These are phyloP conservation scores for Fusarium sp. DNA, from an alignment of 2,329 filamentous ascomycete species.

Conservation along the genomic window DNA sequence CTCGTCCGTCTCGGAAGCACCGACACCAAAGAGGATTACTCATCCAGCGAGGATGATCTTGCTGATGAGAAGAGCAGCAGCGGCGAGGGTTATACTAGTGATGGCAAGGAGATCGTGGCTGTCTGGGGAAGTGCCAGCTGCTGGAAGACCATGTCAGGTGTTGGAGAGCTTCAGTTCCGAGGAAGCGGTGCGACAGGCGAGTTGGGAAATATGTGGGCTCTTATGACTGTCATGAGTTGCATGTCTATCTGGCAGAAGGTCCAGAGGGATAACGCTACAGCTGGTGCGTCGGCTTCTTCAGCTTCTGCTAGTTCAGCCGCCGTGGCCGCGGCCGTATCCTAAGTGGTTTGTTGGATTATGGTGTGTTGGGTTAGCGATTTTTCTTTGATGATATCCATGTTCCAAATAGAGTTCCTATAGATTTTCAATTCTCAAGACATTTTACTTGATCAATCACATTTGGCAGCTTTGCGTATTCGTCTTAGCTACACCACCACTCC, in stretches of 20 bases:
- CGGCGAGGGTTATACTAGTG: conserved; percentile 32
- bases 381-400: conserved; percentile 7
- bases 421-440: background rate
- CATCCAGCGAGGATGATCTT: conserved; percentile 11
- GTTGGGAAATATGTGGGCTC: conserved; percentile 38
- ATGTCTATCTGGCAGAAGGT: conserved; percentile 40
- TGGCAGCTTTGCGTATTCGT: background rate
- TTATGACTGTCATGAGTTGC: conserved; percentile 45
- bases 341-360: background rate
- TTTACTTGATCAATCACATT: background rate
- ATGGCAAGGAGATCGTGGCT: conserved; percentile 42
- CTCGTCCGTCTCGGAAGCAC: conserved; percentile 38
- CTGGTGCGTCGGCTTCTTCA: conserved; percentile 4
- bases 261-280: conserved; percentile 17
- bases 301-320: conserved; percentile 2
- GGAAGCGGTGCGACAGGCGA: conserved; percentile 45
- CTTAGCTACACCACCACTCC: background rate
- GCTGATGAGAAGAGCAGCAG: conserved; percentile 11
- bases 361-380: background rate
- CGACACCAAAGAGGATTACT: conserved; percentile 9
- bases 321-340: background rate
- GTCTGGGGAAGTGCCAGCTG: conserved; percentile 35
- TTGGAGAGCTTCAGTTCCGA: conserved; percentile 43
- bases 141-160: conserved; percentile 24
- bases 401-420: background rate